Conservation (phyloP, 495 filamentous ascomycete species). For the Articulospora tetracladia region DNA sequence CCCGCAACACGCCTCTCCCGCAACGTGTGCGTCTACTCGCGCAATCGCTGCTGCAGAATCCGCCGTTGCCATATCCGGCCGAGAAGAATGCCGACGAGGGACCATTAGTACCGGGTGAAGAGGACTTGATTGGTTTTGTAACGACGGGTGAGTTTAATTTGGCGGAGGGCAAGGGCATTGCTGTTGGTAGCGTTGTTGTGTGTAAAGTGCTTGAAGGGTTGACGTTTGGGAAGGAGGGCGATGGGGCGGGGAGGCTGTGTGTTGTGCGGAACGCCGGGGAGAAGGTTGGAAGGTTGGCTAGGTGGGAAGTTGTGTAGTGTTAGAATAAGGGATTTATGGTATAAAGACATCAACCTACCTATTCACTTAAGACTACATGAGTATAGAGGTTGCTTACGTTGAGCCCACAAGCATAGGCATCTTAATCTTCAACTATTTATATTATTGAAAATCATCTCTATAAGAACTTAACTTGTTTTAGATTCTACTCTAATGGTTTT, state of each 20-base stretch:
- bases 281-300: slow-evolving; percentile 68
- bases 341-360: neutral
- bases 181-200: slow-evolving; percentile 67
- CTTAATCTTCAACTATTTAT: no score
- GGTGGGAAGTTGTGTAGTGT: slow-evolving; percentile 67
- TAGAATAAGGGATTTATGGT: neutral
- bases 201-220: slow-evolving; percentile 46
- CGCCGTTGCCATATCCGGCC: slow-evolving; percentile 24
- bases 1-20: slow-evolving; percentile 14
- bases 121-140: slow-evolving; percentile 87
- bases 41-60: slow-evolving; percentile 39
- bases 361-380: no score
- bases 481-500: no score
- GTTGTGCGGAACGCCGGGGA: slow-evolving; percentile 79
- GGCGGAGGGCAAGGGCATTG: slow-evolving; percentile 69
- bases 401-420: no score
- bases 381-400: no score
- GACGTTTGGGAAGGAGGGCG: slow-evolving; percentile 26
- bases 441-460: no score
- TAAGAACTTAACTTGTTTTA: no score
- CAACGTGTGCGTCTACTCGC: slow-evolving; percentile 37
- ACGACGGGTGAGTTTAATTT: slow-evolving; percentile 84
- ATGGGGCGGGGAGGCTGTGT: slow-evolving; percentile 52
- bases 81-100: slow-evolving; percentile 43
- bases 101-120: slow-evolving; percentile 63